These are phyloP conservation scores for Pezizomycotina sp. DNA, from an alignment of 2,329 filamentous ascomycete species.

Conservation along the genomic window DNA sequence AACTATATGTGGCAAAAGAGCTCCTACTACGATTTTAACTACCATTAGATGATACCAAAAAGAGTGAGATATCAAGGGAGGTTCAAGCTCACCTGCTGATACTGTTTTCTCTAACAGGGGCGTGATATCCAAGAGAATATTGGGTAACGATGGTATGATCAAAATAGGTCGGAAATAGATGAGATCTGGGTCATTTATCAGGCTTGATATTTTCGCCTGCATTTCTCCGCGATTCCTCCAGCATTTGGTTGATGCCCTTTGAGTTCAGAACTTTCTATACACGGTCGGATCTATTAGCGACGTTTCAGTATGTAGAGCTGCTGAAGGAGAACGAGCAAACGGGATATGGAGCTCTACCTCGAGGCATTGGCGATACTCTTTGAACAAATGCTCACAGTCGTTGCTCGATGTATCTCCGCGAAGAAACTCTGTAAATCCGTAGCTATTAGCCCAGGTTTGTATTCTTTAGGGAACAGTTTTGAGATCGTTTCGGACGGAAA, in stretches of 20 bases:
- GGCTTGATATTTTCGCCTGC: too few relatives aligned
- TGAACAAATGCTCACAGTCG: slow-evolving; percentile 74
- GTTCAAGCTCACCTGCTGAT: too few relatives aligned
- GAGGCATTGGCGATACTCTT: slow-evolving; percentile 74
- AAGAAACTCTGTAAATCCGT: slow-evolving; percentile 54
- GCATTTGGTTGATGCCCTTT: slow-evolving; percentile 78
- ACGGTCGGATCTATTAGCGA: background rate
- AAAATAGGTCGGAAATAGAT: too few relatives aligned
- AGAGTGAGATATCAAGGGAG: too few relatives aligned
- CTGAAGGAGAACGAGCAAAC: slow-evolving; percentile 6
- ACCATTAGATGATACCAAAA: too few relatives aligned
- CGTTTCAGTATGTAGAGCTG: slow-evolving; percentile 2
- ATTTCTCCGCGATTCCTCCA: slow-evolving; percentile 78
- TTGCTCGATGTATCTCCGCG: slow-evolving; percentile 66
- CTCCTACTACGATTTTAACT: too few relatives aligned
- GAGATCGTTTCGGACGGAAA: slow-evolving; percentile 2
- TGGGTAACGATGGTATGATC: too few relatives aligned
- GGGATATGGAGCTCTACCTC: slow-evolving; percentile 40
- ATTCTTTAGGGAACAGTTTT: slow-evolving; percentile 19
- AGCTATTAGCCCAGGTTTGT: background rate
- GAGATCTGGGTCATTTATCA: too few relatives aligned
- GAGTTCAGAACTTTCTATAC: slow-evolving; percentile 66
- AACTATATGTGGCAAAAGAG: too few relatives aligned
- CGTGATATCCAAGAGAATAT: too few relatives aligned
- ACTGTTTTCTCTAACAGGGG: too few relatives aligned